Conservation (phyloP, 164 flowering plant species). For the Aristolochia californica region DNA sequence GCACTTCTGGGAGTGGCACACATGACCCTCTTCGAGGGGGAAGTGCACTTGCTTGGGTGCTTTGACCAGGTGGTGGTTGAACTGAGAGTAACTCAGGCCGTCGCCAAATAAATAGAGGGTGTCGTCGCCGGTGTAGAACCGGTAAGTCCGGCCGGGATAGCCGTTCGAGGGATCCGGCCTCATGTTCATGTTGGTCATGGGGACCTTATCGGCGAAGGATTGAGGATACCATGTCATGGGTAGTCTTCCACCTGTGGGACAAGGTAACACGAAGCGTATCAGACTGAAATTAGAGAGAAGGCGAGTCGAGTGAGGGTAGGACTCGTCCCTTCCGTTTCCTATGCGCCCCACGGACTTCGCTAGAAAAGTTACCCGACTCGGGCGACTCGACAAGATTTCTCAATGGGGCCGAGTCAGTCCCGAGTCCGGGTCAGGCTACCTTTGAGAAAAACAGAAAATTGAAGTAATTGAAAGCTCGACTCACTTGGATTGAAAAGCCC, state of each 20-base stretch:
- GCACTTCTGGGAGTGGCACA: constrained; percentile 49
- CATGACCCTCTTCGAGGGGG: constrained; percentile 57
- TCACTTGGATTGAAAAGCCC: constrained; percentile 75
- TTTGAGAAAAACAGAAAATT: too few species aligned
- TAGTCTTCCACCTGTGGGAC: constrained; percentile 65
- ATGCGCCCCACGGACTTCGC: too few species aligned
- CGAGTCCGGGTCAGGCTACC: too few species aligned
- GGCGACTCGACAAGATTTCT: too few species aligned
- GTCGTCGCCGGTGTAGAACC: constrained; percentile 72
- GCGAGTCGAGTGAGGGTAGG: too few species aligned
- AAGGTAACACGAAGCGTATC: too few species aligned
- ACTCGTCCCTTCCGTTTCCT: too few species aligned
- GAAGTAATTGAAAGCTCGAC: too few species aligned
- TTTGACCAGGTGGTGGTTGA: constrained; percentile 43
- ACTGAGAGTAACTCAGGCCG: constrained; percentile 64
- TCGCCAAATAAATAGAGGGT: constrained; percentile 72
- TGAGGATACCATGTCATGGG: constrained; percentile 99
- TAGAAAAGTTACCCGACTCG: too few species aligned
- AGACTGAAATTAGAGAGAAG: too few species aligned
- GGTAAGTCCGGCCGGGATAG: constrained; percentile 81
- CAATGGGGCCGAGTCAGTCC: too few species aligned
- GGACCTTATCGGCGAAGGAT: constrained; percentile 62
- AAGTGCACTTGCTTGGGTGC: constrained; percentile 55
- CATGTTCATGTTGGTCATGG: constrained; percentile 98
- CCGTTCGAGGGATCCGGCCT: constrained; percentile 73